Conservation (phyloP, 2,329 filamentous ascomycete species). For the Penicillium sp. region DNA sequence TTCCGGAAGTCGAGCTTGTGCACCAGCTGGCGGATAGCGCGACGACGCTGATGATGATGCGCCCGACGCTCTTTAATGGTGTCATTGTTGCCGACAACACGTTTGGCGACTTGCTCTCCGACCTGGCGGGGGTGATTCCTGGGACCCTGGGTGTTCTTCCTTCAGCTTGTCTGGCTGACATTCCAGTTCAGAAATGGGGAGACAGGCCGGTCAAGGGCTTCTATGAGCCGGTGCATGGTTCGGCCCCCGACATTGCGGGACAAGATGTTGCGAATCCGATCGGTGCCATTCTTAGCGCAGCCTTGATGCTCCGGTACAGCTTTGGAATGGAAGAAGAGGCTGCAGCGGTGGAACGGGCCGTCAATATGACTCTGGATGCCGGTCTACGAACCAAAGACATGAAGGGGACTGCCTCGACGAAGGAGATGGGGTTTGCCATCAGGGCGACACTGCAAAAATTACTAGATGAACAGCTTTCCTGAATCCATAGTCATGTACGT, state of each 20-base stretch:
- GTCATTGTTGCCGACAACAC: slow-evolving; percentile 85
- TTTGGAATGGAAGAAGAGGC: slow-evolving; percentile 73
- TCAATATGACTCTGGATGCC: slow-evolving; percentile 70
- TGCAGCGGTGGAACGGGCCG: slow-evolving; percentile 72
- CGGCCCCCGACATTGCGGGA: slow-evolving; percentile 72
- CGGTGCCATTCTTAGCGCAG: slow-evolving; percentile 81
- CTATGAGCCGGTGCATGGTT: slow-evolving; percentile 86
- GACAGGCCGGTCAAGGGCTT: slow-evolving; percentile 65
- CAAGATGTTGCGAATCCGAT: slow-evolving; percentile 84
- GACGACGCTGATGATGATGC: slow-evolving; percentile 90
- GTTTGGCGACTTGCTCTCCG: slow-evolving; percentile 89
- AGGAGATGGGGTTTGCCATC: slow-evolving; percentile 73
- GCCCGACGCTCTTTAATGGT: slow-evolving; percentile 76
- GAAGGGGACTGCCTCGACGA: slow-evolving; percentile 67
- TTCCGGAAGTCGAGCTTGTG: slow-evolving; percentile 72
- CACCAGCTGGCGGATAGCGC: slow-evolving; percentile 90
- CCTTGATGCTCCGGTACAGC: slow-evolving; percentile 92
- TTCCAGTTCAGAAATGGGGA: no score
- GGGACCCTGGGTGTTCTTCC: slow-evolving; percentile 81
- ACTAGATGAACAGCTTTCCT: no score
- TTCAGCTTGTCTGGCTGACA: slow-evolving; percentile 76
- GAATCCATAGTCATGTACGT: no score
- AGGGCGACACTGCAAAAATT: slow-evolving; percentile 62
- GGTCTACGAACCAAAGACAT: slow-evolving; percentile 77
- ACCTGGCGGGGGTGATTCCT: slow-evolving; percentile 86